These are phyloP conservation scores for Penicillium malachiteum DNA, from an alignment of 495 filamentous ascomycete species.

Conservation along the genomic window DNA sequence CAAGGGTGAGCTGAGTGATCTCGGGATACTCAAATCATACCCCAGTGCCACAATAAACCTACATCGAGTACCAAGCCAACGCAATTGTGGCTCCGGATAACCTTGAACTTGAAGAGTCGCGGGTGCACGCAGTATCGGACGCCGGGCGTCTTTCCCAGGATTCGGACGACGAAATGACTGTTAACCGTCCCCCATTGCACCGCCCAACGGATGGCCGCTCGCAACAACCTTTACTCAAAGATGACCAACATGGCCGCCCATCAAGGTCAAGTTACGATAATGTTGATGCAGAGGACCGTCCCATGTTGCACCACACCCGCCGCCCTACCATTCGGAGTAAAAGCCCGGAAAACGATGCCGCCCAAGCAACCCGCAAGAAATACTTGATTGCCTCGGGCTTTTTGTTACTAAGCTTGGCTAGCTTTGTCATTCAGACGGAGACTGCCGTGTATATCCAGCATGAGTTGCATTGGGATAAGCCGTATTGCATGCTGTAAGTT, in stretches of 20 bases:
- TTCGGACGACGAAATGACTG: slow-evolving; percentile 46
- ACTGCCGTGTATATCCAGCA: slow-evolving; percentile 91
- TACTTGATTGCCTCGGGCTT: slow-evolving; percentile 86
- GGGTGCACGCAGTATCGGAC: slow-evolving; percentile 13
- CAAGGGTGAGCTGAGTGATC: slow-evolving; percentile 6
- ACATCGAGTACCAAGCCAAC: slow-evolving; percentile 3
- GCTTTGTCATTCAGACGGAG: slow-evolving; percentile 89
- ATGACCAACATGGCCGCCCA: slow-evolving; percentile 48
- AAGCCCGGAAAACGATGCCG: slow-evolving; percentile 56
- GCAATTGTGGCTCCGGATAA: slow-evolving; percentile 30
- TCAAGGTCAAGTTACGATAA: slow-evolving; percentile 40
- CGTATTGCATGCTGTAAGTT: slow-evolving; percentile 94
- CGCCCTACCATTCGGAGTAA: slow-evolving; percentile 61
- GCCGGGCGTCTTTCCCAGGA: slow-evolving; percentile 31
- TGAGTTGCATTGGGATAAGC: slow-evolving; percentile 87
- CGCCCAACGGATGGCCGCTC: slow-evolving; percentile 52
- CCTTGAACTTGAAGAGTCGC: slow-evolving; percentile 23
- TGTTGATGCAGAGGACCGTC: slow-evolving; percentile 37
- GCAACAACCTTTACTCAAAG: slow-evolving; percentile 56
- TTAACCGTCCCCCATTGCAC: slow-evolving; percentile 46
- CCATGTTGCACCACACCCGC: slow-evolving; percentile 46
- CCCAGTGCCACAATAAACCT: not conserved
- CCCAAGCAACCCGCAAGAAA: slow-evolving; percentile 67
- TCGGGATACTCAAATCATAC: slow-evolving; percentile 1
- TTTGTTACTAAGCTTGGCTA: slow-evolving; percentile 72